phyloP scores from a whole-genome alignment of 2,329 filamentous ascomycete genomes.

The Lachnellula cervina region DNA sequence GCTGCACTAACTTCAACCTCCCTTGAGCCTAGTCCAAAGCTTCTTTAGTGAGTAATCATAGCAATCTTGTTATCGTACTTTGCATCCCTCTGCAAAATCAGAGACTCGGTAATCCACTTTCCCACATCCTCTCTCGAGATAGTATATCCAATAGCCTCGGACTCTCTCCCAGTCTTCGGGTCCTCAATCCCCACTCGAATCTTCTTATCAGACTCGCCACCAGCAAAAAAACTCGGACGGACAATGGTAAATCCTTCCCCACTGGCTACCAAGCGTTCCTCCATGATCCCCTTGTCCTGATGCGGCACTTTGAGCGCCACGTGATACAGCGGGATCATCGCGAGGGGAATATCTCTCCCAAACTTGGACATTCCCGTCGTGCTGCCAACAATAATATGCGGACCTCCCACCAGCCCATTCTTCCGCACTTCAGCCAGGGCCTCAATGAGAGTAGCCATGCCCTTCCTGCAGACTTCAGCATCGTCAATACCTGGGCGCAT shows the following conservation, averaged over 20 bases:
- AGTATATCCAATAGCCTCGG: constrained; percentile 28
- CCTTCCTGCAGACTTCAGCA: neutral
- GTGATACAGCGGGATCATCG: constrained; percentile 40
- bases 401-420: neutral
- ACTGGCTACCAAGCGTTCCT: constrained; percentile 28
- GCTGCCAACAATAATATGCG: constrained; percentile 33
- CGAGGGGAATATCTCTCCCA: constrained; percentile 39
- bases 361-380: constrained; percentile 38
- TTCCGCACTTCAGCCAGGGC: neutral
- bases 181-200: constrained; percentile 2
- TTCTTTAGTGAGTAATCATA: neutral
- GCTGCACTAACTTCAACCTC: too few relatives aligned
- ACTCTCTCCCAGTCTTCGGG: constrained; percentile 9
- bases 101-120: constrained; percentile 25
- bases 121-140: constrained; percentile 31
- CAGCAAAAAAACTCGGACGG: constrained; percentile 24
- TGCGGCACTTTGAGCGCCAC: constrained; percentile 38
- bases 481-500: neutral
- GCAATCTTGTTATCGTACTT: neutral
- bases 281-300: constrained; percentile 43
- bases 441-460: neutral
- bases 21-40: too few relatives aligned
- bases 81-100: neutral
- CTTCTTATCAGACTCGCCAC: constrained; percentile 15
- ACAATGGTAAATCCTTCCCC: constrained; percentile 15